Evolutionary conservation across 2,329 filamentous ascomycete species (phyloP), one percentile per base, ranked within the genome.

Genomic region (Fusarium sororula): DNA sequence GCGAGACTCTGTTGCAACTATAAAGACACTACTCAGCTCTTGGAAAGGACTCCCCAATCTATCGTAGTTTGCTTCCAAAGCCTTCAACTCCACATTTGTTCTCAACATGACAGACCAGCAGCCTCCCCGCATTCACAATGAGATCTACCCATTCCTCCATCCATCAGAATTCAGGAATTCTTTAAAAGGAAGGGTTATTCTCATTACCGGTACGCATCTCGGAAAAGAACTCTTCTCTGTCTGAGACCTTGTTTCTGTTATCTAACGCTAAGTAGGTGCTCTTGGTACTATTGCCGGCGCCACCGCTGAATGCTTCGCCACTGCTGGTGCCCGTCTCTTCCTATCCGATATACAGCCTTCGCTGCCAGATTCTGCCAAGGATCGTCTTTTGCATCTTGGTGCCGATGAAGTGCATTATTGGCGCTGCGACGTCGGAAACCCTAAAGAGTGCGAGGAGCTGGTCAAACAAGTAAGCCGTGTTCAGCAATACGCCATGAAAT

Each of bases 1-100:
- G 7, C 9, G 6, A 30, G 12, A 7, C 3, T 18, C 4, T 18
- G 1, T 4, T 2, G 0, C 2, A 32, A 18, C 11, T 32, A 51
- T 32, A 24, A 50, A 50, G 11, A 17, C 7, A 26, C 7, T 26
- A 2, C 17, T 14, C 8, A 5, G 12, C 18, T 45, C 44, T 45
- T 20, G 4, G 6, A 6, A 13, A 5, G 4, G 42, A 13, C 24
- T 6, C 18, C 24, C 7, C 24, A 12, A 14, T 26, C 24, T 26
- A 26, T 12, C 12, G 13, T 5, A 18, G n/a, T 8, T 18, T 18
- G 13, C 5, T 32, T 32, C 30, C 30, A 32, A 32, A 32, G 30
- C 30, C 30, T 32, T 5, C 6, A 13, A 12, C 17, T 45, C 3
- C n/a, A 30, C 20, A 48, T 30, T 28, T 48, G 14, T 15, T 30